Conservation (phyloP, 2,329 filamentous ascomycete species). For the Fusarium circinatum region DNA sequence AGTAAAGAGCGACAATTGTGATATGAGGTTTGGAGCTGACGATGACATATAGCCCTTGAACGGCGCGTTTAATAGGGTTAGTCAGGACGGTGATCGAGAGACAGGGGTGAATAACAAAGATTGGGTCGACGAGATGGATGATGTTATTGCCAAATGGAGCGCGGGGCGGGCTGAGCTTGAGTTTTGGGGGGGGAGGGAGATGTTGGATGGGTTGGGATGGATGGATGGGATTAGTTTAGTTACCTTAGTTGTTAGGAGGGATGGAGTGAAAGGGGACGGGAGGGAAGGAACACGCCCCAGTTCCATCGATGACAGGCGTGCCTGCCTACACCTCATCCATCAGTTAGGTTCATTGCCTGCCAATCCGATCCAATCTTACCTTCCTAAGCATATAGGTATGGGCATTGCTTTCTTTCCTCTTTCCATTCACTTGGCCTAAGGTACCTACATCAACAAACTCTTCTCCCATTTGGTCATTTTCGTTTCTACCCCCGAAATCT, state of each 20-base stretch:
- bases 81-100: constrained; percentile 25
- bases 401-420: neutral
- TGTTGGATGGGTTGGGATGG: constrained; percentile 9
- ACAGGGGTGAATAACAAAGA: constrained; percentile 36
- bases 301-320: constrained; percentile 9
- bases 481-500: constrained; percentile 8
- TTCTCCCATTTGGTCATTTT: constrained; percentile 4
- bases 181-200: constrained; percentile 4
- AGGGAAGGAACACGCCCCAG: constrained; percentile 34
- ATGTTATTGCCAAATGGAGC: constrained; percentile 42
- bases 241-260: neutral
- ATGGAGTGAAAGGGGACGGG: constrained; percentile 32
- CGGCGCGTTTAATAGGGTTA: constrained; percentile 26
- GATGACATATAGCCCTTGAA: constrained; percentile 27
- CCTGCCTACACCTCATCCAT: constrained; percentile 12
- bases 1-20: constrained; percentile 14
- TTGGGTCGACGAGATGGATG: constrained; percentile 38
- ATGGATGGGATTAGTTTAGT: neutral
- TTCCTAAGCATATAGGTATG: neutral
- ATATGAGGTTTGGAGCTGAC: constrained; percentile 11
- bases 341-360: neutral
- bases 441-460: neutral
- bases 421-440: neutral
- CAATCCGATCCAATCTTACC: neutral
- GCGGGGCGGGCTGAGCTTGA: constrained; percentile 39